phyloP scores from a whole-genome alignment of 2,329 filamentous ascomycete genomes.

The Amesomyces nigricolor region DNA sequence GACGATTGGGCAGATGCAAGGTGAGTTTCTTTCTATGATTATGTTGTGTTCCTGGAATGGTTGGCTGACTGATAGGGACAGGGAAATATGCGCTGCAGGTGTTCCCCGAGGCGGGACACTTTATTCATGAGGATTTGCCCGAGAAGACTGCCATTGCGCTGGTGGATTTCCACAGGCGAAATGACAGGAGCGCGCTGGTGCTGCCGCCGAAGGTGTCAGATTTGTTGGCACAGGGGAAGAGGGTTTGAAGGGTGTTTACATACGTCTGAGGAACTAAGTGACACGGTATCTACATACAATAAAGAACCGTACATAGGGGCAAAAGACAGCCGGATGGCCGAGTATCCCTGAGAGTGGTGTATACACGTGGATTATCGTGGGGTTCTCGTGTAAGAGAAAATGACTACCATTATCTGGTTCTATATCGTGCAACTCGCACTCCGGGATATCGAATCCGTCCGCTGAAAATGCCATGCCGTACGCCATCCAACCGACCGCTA shows the following conservation, averaged over 20 bases:
- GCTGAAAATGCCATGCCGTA: constrained; percentile 1
- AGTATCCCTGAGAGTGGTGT: no score
- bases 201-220: constrained; percentile 89
- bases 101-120: constrained; percentile 91
- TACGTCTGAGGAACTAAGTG: not conserved
- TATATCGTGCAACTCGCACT: not conserved
- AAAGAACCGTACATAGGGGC: no score
- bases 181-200: constrained; percentile 78
- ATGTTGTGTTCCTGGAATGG: not conserved
- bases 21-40: constrained; percentile 37
- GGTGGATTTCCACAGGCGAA: constrained; percentile 86
- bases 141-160: constrained; percentile 81
- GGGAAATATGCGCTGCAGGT: constrained; percentile 95
- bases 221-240: constrained; percentile 57
- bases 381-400: no score
- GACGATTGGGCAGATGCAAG: constrained; percentile 97
- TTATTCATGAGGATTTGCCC: constrained; percentile 91
- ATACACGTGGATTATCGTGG: no score
- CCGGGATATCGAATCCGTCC: constrained; percentile 13
- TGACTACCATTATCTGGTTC: not conserved
- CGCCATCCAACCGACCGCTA: not conserved
- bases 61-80: constrained; percentile 25
- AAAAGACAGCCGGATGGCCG: no score
- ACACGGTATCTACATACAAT: no score
- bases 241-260: constrained; percentile 37